Evolutionary conservation across 2,329 filamentous ascomycete genomes (phyloP), one percentile per base, ranked within the genome.

Genomic region (Hypoxylon rubiginosum): DNA sequence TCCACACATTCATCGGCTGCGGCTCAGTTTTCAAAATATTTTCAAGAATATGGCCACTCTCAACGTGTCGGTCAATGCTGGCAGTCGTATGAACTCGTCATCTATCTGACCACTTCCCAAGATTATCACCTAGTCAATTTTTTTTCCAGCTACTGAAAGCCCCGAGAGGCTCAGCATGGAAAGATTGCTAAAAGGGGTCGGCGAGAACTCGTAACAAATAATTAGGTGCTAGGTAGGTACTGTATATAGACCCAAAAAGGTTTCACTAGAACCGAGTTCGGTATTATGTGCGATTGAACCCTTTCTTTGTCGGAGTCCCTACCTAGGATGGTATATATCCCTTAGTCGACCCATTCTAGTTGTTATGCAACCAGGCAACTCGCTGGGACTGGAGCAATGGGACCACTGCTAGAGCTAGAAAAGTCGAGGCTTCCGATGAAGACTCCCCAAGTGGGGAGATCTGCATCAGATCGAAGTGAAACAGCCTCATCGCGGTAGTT

Each of bases 381-480:
- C 11, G 34, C 13, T 36, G 34, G 34, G 34, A 36, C 34, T 15
- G 34, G 26, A 7, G 26, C 26, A 51, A 26, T 41, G 30, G 45
- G 39, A 30, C 45, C 43, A 19, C 21, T n/a, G n/a, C 39, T 21
- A 28, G 26, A 32, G 41, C 62, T 58, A 65, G 62, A 60, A 61
- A 34, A 51, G 24, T 59, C 32, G 55, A 66, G 39, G 34, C 34
- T 15, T 36, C 11, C 34, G 11, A 36, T 3, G 56, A 36, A 52
- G 52, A 32, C 46, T 24, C 19, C 8, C 17, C n/a, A n/a, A 43
- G 41, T 60, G 51, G 56, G 41, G 60, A 59, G 34, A 51, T 50
- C 53, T 55, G 57, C 63, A 52, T 54, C 58, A 53, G 60, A 62
- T 62, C 56, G 56, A 60, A 48, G 58, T 65, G 64, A 69, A 67